phyloP scores from a whole-genome alignment of 805 yeast genomes.

The Starmera quercuum region DNA sequence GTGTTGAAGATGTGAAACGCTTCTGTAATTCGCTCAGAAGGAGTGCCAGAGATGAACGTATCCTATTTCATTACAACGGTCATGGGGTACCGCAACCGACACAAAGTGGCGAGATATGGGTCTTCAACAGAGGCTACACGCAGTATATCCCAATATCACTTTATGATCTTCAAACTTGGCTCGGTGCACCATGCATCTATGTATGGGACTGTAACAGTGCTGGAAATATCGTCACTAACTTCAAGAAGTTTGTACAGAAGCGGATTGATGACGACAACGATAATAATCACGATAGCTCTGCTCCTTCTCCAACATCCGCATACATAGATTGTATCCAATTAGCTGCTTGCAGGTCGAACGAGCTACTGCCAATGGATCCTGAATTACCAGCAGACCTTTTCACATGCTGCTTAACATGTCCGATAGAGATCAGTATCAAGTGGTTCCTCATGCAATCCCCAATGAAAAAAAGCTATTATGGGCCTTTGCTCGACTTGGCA shows the following conservation, averaged over 20 bases:
- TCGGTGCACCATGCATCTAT: constrained; percentile 95
- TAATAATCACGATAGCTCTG: constrained; percentile 32
- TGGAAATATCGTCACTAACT: constrained; percentile 85
- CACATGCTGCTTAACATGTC: constrained; percentile 92
- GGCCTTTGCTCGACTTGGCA: constrained; percentile 27
- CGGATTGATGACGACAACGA: constrained; percentile 82
- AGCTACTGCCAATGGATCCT: constrained; percentile 85
- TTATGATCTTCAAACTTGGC: constrained; percentile 94
- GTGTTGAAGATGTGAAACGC: constrained; percentile 90
- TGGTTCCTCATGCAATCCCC: constrained; percentile 89
- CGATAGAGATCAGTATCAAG: constrained; percentile 86
- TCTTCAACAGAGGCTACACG: constrained; percentile 92
- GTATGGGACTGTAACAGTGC: constrained; percentile 94
- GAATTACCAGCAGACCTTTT: constrained; percentile 93
- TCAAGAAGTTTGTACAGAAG: constrained; percentile 83
- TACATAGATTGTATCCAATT: constrained; percentile 86
- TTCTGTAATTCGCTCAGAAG: constrained; percentile 84
- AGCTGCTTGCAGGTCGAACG: constrained; percentile 87
- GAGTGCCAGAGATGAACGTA: constrained; percentile 88
- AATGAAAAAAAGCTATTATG: constrained; percentile 36
- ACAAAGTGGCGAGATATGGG: constrained; percentile 96
- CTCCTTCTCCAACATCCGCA: constrained; percentile 35
- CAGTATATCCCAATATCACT: constrained; percentile 95
- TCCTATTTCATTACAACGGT: constrained; percentile 91
- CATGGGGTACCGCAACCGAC: constrained; percentile 99